These are phyloP conservation scores for Nyctanthes arbortristis DNA, from an alignment of 257 asterid species.

Conservation along the genomic window DNA sequence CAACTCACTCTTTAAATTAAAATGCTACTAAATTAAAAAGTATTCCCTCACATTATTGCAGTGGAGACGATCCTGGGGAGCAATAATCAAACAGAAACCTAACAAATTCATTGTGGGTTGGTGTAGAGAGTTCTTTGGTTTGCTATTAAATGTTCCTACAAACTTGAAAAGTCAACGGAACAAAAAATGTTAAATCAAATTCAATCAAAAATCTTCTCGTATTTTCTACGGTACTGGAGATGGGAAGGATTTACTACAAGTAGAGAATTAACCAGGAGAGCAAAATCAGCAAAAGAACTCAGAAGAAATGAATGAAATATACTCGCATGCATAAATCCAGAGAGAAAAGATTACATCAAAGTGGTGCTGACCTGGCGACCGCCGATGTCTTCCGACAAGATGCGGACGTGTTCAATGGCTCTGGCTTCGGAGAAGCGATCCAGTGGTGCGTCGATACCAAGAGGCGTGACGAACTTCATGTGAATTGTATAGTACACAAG, in stretches of 20 bases:
- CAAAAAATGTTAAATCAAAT: not conserved
- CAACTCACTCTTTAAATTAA: too few species aligned
- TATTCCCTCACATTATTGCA: too few species aligned
- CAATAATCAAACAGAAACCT: not conserved
- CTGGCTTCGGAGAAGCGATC: conserved; percentile 93
- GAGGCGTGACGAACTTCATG: conserved; percentile 82
- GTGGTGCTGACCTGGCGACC: conserved; percentile 77
- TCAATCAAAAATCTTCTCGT: conserved; percentile 11
- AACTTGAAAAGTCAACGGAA: conserved; percentile 14
- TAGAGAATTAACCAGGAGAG: not conserved
- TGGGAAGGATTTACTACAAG: not conserved
- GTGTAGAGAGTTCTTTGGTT: not conserved
- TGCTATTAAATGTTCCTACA: not conserved
- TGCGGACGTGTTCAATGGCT: conserved; percentile 91
- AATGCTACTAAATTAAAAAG: too few species aligned
- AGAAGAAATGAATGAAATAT: not conserved
- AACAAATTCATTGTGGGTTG: not conserved
- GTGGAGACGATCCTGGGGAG: too few species aligned
- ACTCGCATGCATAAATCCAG: conserved; percentile 13
- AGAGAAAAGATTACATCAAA: not conserved
- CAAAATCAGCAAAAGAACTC: not conserved
- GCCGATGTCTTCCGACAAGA: conserved; percentile 81
- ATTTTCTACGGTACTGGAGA: not conserved
- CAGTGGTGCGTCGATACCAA: conserved; percentile 74
- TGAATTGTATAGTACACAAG: conserved; percentile 55